Evolutionary conservation across 2,329 filamentous ascomycete genomes (phyloP), one percentile per base, ranked within the genome.

Genomic region (Rhinocladiella mackenziei): DNA sequence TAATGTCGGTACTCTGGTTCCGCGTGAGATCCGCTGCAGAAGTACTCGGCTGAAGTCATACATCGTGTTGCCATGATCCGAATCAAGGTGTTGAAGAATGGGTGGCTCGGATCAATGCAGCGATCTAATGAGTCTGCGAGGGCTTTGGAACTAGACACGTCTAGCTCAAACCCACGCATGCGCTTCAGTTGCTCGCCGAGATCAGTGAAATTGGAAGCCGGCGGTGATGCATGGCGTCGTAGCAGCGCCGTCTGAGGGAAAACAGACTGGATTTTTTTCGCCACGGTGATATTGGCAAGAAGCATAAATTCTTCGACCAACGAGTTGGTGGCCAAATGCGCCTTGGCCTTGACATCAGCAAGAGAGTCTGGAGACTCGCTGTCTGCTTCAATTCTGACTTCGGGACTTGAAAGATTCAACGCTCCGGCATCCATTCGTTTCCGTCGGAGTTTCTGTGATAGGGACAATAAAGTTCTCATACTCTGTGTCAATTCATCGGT

Each of bases 1-100:
- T 98, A 98, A 70, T 98, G 94, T 39, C 88, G 81, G 76, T 95
- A 98, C 63, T 97, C 92, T 0, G 88, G 84, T 64, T 92, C 91
- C 0, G 89, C 81, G 64, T 96, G 89, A 5, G 89, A 89, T 48
- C 92, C 92, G 0, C 91, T 86, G 69, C 86, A 92, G 69, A 98
- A 98, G 70, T 98, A 98, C 68, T 98, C 92, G 51, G 92, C 92
- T 41, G 88, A 92, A 75, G 95, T 95, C 92, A 98, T 98, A 77
- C 92, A 98, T 15, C 92, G 84, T 6, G 92, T 98, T 7, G 92
- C 92, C 72, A 98, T 86, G 68, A 98, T 95, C 62, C 92, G 87
- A 57, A 98, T 84, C 17, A 98, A 80, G 2, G 91, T 98, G 75
- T 98, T 98, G 78, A 98, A 97, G 73, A 96, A 98, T 19, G 91